These are phyloP conservation scores for Creolimax fragrantissima DNA, from an alignment of 78 protist genomes.

Conservation along the genomic window DNA sequence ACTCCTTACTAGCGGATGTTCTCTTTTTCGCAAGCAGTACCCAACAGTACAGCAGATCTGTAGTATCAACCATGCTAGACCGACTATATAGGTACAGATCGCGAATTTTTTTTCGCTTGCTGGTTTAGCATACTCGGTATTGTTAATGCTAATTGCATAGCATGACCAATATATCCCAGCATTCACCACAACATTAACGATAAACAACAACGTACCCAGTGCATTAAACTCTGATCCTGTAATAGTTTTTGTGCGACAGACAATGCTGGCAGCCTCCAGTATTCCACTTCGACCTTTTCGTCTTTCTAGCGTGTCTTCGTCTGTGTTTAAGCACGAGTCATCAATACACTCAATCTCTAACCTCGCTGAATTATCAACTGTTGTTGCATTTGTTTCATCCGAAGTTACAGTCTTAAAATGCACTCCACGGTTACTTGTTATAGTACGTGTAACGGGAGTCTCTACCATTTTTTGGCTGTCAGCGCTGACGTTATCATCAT, in stretches of 20 bases:
- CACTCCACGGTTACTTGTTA: no score
- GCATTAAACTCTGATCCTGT: not conserved
- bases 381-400: no score
- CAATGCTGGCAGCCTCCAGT: no score
- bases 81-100: not conserved
- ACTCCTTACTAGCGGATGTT: not conserved
- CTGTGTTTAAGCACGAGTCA: no score
- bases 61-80: not conserved
- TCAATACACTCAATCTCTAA: no score
- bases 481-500: no score
- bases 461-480: no score
- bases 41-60: not conserved
- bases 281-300: no score
- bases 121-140: not conserved
- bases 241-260: not conserved
- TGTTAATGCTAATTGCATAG: not conserved
- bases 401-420: no score
- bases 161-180: not conserved
- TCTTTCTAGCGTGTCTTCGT: no score
- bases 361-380: no score
- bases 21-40: not conserved
- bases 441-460: no score
- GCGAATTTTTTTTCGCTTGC: not conserved
- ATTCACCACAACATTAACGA: not conserved
- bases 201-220: not conserved